A percentile compares a stretch with the other conserved stretches of the same genome.
Conservation (phyloP, 2,329 filamentous ascomycete species). For the Alternaria sp. region DNA sequence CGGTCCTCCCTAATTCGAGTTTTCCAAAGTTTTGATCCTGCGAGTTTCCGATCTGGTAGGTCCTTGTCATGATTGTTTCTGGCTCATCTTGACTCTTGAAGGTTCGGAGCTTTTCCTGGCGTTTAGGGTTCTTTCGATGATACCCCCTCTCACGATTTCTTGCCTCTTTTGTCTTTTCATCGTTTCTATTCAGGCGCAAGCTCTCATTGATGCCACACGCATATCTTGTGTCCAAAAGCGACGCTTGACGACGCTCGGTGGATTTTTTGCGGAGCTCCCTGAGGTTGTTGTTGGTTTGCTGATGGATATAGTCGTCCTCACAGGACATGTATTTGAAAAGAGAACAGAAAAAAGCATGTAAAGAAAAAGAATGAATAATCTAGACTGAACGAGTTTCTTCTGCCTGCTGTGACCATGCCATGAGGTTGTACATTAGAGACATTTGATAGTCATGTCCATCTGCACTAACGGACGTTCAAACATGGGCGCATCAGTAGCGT, state of each 20-base stretch:
- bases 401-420: not conserved
- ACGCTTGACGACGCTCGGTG: not conserved
- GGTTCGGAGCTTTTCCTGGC: constrained; percentile 18
- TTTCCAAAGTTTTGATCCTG: constrained; percentile 19
- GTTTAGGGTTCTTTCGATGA: constrained; percentile 32
- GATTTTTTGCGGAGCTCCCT: not conserved
- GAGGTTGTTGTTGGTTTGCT: constrained; percentile 13
- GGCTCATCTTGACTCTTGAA: constrained; percentile 23
- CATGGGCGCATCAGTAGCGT: not conserved
- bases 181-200: constrained; percentile 1
- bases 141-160: constrained; percentile 32
- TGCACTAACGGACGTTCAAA: not conserved
- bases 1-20: constrained; percentile 22
- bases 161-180: constrained; percentile 18
- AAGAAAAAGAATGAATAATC: constrained; percentile 18
- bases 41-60: constrained; percentile 26
- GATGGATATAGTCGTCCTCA: constrained; percentile 9
- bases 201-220: not conserved
- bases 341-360: constrained; percentile 24
- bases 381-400: not conserved
- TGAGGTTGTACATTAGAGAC: not conserved
- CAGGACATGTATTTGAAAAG: constrained; percentile 12
- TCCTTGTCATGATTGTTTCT: constrained; percentile 16
- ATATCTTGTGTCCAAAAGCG: not conserved
- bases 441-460: not conserved